Evolutionary conservation across 2,329 filamentous ascomycete species (phyloP).

Genomic region (Lachnellula suecica): DNA sequence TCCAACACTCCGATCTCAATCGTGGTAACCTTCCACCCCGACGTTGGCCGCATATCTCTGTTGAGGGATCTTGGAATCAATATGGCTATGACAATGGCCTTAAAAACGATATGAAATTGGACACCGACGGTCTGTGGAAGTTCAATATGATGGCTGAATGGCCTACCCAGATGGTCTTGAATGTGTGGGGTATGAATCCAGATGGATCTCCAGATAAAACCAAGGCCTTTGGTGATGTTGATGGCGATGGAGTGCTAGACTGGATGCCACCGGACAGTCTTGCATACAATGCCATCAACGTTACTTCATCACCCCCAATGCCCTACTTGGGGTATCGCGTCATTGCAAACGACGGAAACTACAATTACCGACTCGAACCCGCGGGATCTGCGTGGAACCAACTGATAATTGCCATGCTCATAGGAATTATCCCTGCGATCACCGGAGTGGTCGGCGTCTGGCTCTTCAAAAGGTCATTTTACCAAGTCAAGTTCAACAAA

Average conservation of each 20-base stretch:
- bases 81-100: constrained; percentile 64
- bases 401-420: constrained; percentile 50
- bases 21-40: constrained; percentile 36
- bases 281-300: constrained; percentile 57
- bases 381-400: constrained; percentile 52
- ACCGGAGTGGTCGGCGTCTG: constrained; percentile 50
- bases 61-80: constrained; percentile 61
- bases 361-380: constrained; percentile 51
- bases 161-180: constrained; percentile 60
- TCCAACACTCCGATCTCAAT: constrained; percentile 57
- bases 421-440: constrained; percentile 48
- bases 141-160: constrained; percentile 63
- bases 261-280: constrained; percentile 57
- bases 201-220: constrained; percentile 61
- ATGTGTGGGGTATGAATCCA: constrained; percentile 65
- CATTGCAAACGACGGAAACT: constrained; percentile 47
- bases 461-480: constrained; percentile 56
- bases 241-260: constrained; percentile 59
- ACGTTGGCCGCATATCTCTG: constrained; percentile 62
- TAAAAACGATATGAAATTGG: constrained; percentile 50
- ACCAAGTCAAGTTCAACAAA: constrained; percentile 54
- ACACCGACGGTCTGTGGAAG: constrained; percentile 51
- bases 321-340: neutral
- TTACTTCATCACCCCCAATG: constrained; percentile 53
- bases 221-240: constrained; percentile 59